These are phyloP conservation scores for Xylaria sp. DNA, from an alignment of 2,329 filamentous ascomycete genomes.

Conservation along the genomic window DNA sequence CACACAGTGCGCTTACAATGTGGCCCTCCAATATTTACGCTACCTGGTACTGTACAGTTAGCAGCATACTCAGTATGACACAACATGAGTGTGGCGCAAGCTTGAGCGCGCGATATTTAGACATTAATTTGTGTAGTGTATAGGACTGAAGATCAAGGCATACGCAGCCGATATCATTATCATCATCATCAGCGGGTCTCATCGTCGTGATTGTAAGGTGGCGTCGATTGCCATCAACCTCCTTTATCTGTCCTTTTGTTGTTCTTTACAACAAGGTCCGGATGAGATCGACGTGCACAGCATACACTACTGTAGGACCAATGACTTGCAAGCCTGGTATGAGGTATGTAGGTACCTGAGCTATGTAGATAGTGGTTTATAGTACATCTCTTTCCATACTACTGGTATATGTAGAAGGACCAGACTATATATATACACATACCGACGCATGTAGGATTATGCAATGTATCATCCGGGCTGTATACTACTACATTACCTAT, in stretches of 20 bases:
- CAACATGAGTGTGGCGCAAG: constrained; percentile 26
- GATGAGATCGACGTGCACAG: constrained; percentile 25
- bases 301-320: not conserved
- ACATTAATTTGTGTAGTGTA: not conserved
- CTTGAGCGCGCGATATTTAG: constrained; percentile 14
- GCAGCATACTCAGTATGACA: not conserved
- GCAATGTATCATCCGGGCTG: not conserved
- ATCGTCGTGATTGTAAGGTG: not conserved
- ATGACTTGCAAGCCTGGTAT: too few relatives aligned
- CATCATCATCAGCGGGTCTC: not conserved
- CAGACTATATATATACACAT: not conserved
- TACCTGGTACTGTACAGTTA: not conserved
- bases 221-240: constrained; percentile 11
- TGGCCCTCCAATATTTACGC: not conserved
- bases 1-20: constrained; percentile 10
- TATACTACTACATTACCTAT: not conserved
- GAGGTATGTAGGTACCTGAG: too few relatives aligned
- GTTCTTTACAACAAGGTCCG: not conserved
- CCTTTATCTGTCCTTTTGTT: constrained; percentile 18
- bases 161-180: not conserved
- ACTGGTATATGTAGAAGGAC: not conserved
- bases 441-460: not conserved
- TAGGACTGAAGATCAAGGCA: constrained; percentile 3
- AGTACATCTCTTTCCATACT: too few relatives aligned
- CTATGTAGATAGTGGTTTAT: not conserved